A percentile compares a stretch with the other conserved stretches of the same genome.
Evolutionary conservation across 352 stramenopile species (phyloP).

Genomic region (Phytophthora palmivora): DNA sequence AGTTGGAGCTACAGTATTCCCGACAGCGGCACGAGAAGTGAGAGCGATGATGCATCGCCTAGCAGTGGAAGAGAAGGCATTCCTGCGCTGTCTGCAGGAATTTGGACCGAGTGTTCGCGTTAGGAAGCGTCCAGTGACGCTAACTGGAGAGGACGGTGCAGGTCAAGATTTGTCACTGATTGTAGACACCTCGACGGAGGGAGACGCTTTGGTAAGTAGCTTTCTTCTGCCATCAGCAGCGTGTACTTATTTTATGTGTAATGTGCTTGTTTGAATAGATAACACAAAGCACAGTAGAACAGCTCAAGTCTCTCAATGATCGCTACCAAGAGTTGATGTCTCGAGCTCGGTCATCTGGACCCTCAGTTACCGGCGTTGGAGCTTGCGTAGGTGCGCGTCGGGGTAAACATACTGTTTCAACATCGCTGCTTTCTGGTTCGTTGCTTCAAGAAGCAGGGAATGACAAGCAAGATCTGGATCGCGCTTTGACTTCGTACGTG

Average conservation of each 20-base stretch:
- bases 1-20: conserved; percentile 27
- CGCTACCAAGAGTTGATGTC: conserved; percentile 37
- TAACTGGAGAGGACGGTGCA: background rate
- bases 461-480: conserved; percentile 16
- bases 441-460: conserved; percentile 11
- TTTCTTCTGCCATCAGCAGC: background rate
- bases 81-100: conserved; percentile 65
- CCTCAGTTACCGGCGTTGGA: conserved; percentile 2
- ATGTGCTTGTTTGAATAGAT: conserved; percentile 21
- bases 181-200: conserved; percentile 2
- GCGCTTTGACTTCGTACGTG: conserved; percentile 28
- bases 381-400: conserved; percentile 19
- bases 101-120: conserved; percentile 36
- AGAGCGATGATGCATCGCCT: conserved; percentile 58
- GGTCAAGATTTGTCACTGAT: background rate
- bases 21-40: conserved; percentile 42
- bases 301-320: conserved; percentile 25
- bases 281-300: conserved; percentile 25
- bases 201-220: conserved; percentile 26
- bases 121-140: conserved; percentile 1
- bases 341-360: conserved; percentile 16
- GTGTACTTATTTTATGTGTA: background rate
- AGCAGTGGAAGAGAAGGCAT: conserved; percentile 61
- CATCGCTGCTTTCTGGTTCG: conserved; percentile 4
- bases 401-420: conserved; percentile 1